A percentile compares a stretch with the other conserved stretches of the same genome.
Evolutionary conservation across 1,139 yeast genomes (phyloP).

Genomic region (Yamadazyma atmosphaerica): DNA sequence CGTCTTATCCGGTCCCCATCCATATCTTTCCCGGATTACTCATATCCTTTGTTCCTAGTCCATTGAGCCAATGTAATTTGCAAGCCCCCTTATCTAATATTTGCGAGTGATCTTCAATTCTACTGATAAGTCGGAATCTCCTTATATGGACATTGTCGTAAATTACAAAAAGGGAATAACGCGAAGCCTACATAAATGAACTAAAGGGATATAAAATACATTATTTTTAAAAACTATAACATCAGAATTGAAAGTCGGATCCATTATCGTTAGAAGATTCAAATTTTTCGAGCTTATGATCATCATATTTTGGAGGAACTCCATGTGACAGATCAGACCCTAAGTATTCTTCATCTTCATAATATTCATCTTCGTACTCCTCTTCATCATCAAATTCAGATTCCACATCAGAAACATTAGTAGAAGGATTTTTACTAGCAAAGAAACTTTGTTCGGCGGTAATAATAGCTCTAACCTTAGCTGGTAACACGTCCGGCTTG

Average conservation of each 20-base stretch:
- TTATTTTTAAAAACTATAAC: too few relatives aligned
- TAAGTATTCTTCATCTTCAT: constrained; percentile 3
- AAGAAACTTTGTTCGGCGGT: constrained; percentile 42
- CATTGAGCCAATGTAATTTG: too few relatives aligned
- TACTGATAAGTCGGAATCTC: neutral
- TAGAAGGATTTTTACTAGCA: constrained; percentile 8
- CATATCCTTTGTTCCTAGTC: too few relatives aligned
- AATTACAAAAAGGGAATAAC: neutral
- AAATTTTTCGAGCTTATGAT: constrained; percentile 8
- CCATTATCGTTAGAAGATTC: constrained; percentile 16
- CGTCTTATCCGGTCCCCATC: too few relatives aligned
- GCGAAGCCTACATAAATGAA: neutral
- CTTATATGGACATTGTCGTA: neutral
- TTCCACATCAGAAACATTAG: constrained; percentile 12
- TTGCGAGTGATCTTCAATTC: too few relatives aligned
- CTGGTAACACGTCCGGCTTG: constrained; percentile 45
- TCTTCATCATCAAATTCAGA: constrained; percentile 6
- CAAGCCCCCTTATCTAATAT: too few relatives aligned
- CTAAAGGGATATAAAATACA: too few relatives aligned
- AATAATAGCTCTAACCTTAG: constrained; percentile 35
- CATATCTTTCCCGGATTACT: too few relatives aligned
- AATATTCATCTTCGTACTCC: constrained; percentile 10
- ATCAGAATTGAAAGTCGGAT: constrained; percentile 16
- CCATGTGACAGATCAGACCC: constrained; percentile 6
- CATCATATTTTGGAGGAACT: constrained; percentile 12